Conservation (phyloP, 495 filamentous ascomycete species). For the Chaetomium fimeti region DNA sequence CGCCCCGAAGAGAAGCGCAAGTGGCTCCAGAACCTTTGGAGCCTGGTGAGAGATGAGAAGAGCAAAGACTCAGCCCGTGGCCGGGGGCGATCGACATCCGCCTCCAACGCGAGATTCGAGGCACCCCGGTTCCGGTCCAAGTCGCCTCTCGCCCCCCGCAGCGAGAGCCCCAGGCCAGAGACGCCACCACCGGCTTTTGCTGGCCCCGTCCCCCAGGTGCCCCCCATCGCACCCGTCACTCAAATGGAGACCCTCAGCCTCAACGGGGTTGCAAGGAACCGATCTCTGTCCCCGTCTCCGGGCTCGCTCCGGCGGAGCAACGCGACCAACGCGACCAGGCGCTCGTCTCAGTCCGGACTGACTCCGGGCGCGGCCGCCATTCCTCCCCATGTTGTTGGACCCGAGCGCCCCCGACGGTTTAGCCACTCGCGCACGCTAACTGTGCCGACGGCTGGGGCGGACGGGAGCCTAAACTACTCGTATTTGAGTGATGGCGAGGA, state of each 20-base stretch:
- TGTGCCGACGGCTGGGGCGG: slow-evolving; percentile 14
- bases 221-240: slow-evolving; percentile 5
- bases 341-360: neutral
- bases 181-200: neutral
- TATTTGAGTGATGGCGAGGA: slow-evolving; percentile 10
- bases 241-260: slow-evolving; percentile 14
- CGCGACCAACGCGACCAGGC: slow-evolving; percentile 12
- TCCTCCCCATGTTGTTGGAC: neutral
- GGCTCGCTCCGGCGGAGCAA: slow-evolving; percentile 27
- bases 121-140: slow-evolving; percentile 27
- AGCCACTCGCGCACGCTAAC: slow-evolving; percentile 21
- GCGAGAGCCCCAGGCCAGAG: neutral
- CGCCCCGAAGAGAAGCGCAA: slow-evolving; percentile 38
- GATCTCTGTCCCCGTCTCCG: neutral
- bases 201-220: no score
- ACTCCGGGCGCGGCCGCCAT: neutral
- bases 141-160: slow-evolving; percentile 14
- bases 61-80: slow-evolving; percentile 21
- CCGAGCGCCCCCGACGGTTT: slow-evolving; percentile 11
- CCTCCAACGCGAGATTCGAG: slow-evolving; percentile 27
- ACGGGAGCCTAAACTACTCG: slow-evolving; percentile 3
- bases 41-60: slow-evolving; percentile 28
- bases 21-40: slow-evolving; percentile 36
- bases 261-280: neutral
- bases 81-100: slow-evolving; percentile 1